These are phyloP conservation scores for Sclerotinia glacialis DNA, from an alignment of 2,329 filamentous ascomycete species.

Conservation along the genomic window DNA sequence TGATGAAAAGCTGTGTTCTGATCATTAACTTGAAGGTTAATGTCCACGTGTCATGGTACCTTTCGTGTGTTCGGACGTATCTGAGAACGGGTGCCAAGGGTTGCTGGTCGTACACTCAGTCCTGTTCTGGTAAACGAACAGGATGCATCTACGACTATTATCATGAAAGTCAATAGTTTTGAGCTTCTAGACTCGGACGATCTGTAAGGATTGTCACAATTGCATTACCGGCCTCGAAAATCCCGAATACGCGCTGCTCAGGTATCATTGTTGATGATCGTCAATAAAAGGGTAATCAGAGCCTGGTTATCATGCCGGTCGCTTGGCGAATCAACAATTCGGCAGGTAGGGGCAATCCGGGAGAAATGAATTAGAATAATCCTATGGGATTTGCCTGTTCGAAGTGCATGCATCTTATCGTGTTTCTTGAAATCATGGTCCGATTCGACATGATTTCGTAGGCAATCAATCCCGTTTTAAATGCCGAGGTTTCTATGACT, in stretches of 20 bases:
- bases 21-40: background rate
- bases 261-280: background rate
- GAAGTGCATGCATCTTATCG: background rate
- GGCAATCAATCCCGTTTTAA: background rate
- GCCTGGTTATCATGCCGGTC: background rate
- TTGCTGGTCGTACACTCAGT: background rate
- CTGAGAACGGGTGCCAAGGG: background rate
- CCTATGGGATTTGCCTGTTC: background rate
- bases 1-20: background rate
- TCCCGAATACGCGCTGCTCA: background rate
- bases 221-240: background rate
- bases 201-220: background rate
- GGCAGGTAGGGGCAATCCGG: background rate
- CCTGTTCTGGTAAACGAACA: background rate
- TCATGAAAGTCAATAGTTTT: background rate
- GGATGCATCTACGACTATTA: background rate
- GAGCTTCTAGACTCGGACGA: background rate
- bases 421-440: background rate
- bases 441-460: background rate
- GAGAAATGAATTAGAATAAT: background rate
- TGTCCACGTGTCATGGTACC: conserved; percentile 13
- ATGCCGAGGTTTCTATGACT: conserved; percentile 9
- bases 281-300: background rate
- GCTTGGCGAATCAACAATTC: background rate
- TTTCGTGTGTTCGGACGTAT: conserved; percentile 10